Conservation (phyloP, 805 yeast species). For the Metschnikowia dekortorum region DNA sequence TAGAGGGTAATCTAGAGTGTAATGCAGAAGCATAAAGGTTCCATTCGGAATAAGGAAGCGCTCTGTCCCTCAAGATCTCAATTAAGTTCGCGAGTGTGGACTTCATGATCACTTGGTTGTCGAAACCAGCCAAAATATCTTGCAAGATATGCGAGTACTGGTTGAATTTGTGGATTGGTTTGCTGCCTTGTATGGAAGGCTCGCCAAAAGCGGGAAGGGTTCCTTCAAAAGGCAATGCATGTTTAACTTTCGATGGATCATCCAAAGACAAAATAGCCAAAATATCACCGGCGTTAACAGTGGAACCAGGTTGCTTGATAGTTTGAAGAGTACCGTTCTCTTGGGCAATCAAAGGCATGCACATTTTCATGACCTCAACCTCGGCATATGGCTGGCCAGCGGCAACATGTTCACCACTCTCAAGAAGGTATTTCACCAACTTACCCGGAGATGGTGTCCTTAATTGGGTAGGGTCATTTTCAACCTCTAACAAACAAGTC, state of each 20-base stretch:
- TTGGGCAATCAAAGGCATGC: constrained; percentile 92
- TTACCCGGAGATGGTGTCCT: constrained; percentile 99
- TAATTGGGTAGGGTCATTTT: constrained; percentile 97
- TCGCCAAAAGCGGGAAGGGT: constrained; percentile 86
- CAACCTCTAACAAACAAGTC: constrained; percentile 90
- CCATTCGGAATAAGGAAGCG: constrained; percentile 95
- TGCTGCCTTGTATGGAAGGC: constrained; percentile 77
- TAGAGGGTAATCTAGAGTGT: constrained; percentile 82
- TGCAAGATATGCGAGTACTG: constrained; percentile 55
- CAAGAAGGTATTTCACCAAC: constrained; percentile 87
- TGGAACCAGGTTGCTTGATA: constrained; percentile 97
- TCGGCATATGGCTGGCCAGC: constrained; percentile 97
- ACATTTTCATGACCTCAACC: constrained; percentile 99
- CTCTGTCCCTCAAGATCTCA: constrained; percentile 69
- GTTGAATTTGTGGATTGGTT: constrained; percentile 72
- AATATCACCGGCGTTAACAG: constrained; percentile 93
- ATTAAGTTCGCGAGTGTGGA: constrained; percentile 71
- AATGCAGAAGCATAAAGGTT: constrained; percentile 76
- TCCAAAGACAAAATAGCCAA: constrained; percentile 91
- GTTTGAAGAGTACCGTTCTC: constrained; percentile 92
- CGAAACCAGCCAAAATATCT: constrained; percentile 85
- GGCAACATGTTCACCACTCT: constrained; percentile 86
- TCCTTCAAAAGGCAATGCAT: constrained; percentile 92
- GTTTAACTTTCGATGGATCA: constrained; percentile 96
- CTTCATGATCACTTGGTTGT: constrained; percentile 92